phyloP scores from a whole-genome alignment of 306 rosid genomes.

The Gleditsia sinensis region DNA sequence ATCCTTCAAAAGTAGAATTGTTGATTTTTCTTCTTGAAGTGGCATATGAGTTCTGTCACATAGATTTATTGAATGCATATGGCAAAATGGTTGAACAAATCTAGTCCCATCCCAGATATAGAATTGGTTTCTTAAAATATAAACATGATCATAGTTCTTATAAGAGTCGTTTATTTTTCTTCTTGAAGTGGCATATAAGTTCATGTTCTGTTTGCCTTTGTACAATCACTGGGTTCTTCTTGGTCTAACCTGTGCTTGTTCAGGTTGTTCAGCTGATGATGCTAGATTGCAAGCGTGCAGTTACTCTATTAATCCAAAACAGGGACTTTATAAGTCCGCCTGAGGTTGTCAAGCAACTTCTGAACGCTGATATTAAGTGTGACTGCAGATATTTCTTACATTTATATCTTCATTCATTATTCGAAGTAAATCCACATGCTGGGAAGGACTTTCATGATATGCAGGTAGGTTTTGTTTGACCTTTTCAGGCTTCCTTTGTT shows the following conservation, averaged over 20 bases:
- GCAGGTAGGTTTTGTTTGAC: conserved; percentile 63
- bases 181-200: conserved; percentile 16
- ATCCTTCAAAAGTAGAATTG: no score
- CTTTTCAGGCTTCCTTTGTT: conserved; percentile 28
- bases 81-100: conserved; percentile 28
- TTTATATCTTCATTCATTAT: conserved; percentile 85
- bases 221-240: conserved; percentile 15
- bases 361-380: conserved; percentile 52
- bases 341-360: conserved; percentile 83
- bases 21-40: no score
- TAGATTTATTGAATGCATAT: conserved; percentile 2
- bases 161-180: conserved; percentile 14
- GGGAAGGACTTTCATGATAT: conserved; percentile 94
- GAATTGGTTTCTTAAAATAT: conserved; percentile 28
- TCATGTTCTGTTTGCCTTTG: conserved; percentile 18
- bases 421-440: conserved; percentile 86
- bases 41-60: no score
- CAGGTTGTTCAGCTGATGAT: conserved; percentile 91
- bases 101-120: conserved; percentile 22
- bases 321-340: conserved; percentile 70
- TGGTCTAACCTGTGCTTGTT: conserved; percentile 34
- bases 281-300: conserved; percentile 94
- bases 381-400: conserved; percentile 78
- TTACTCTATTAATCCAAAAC: conserved; percentile 71
- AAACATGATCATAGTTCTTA: conserved; percentile 27